Evolutionary conservation across 176 grass and related monocot species (phyloP), one percentile per base, ranked within the genome.

Genomic region (Rhynchospora tenuis): DNA sequence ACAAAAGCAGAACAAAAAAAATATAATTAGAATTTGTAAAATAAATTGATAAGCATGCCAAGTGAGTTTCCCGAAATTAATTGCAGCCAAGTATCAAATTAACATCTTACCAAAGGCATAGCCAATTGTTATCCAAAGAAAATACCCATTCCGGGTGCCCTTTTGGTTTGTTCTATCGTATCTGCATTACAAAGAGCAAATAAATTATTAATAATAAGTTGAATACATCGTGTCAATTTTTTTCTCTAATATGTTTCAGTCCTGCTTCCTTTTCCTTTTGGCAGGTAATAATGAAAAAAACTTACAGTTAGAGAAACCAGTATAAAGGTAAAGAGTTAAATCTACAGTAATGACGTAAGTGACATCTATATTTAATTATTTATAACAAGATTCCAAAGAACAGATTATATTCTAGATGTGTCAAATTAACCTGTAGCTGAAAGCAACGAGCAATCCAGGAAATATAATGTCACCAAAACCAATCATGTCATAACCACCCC

Each of bases 401-500:
- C 46, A n/a, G 44, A 33, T 55, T n/a, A 60, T 64, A 83, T 64
- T 85, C 52, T 45, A 9, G 28, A 55, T 81, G 51, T 33, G 87
- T 68, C 12, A 23, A 83, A 26, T 81, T 17, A 88, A 98, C 95
- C 95, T 95, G 71, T 93, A 95, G 79, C 95, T 90, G 88, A 98
- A 95, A 31, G 91, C 95, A 81, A 98, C 88, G 76, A 98, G 95
- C 84, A 98, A 91, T 59, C 95, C 92, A 59, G 95, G 95, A 84
- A 98, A 98, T 73, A 95, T 88, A 86, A 98, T 95, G 80, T 98
- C 95, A 57, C 95, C 95, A 84, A 98, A 98, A 77, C 95, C 95
- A 84, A 98, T 98, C 95, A 98, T 98, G 81, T 98, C 95, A 31
- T 98, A 94, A 55, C 95, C 95, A 87, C 92, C 95, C 95, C 95